These are phyloP conservation scores for Centrapalus pauciflorus DNA, from an alignment of 129 eudicot genomes.

Conservation along the genomic window DNA sequence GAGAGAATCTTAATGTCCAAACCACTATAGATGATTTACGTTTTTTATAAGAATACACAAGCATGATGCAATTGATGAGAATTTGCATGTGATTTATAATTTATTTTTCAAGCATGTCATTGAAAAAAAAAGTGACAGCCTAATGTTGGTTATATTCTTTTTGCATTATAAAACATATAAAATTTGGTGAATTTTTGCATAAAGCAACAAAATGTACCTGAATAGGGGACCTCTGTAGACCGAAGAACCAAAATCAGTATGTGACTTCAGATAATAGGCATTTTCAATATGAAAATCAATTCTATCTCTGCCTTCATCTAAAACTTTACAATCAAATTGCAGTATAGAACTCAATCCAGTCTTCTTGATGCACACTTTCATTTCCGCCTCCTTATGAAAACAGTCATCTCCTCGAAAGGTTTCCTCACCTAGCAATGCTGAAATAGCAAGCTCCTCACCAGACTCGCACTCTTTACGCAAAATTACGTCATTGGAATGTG, in stretches of 20 bases:
- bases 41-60: not conserved
- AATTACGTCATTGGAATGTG: conserved; percentile 51
- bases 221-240: conserved; percentile 57
- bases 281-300: conserved; percentile 41
- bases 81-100: no score
- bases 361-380: conserved; percentile 79
- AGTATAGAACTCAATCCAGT: conserved; percentile 62
- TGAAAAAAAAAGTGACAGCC: not conserved
- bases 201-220: conserved; percentile 45
- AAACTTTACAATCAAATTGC: conserved; percentile 74
- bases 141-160: not conserved
- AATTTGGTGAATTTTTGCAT: not conserved
- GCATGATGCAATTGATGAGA: not conserved
- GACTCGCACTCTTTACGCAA: conserved; percentile 56
- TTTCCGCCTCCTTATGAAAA: conserved; percentile 49
- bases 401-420: conserved; percentile 31
- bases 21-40: not conserved
- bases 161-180: not conserved
- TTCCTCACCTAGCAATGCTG: conserved; percentile 72
- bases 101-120: not conserved
- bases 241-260: conserved; percentile 39
- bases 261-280: conserved; percentile 46
- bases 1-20: not conserved
- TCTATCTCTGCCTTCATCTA: conserved; percentile 32
- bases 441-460: conserved; percentile 86